Evolutionary conservation across 1,284 basidiomycete species (phyloP).

Genomic region (Ceratobasidium sp.): DNA sequence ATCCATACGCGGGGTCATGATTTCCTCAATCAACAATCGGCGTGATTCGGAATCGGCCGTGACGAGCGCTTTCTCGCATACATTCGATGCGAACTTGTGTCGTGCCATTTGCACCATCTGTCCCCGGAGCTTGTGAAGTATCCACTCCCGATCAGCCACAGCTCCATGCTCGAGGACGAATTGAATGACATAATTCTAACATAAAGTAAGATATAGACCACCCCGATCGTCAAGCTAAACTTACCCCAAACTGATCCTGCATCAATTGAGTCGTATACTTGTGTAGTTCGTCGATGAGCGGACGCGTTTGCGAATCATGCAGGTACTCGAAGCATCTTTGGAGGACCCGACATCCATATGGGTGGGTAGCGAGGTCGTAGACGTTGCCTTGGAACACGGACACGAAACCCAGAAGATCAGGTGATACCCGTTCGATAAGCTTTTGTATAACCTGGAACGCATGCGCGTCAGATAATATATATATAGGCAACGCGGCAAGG

Average conservation of each 20-base stretch:
- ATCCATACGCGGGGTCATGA: conserved; percentile 69
- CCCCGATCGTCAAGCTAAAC: conserved; percentile 47
- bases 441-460: conserved; percentile 75
- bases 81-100: conserved; percentile 97
- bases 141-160: conserved; percentile 68
- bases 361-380: conserved; percentile 83
- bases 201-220: conserved; percentile 35
- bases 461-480: conserved; percentile 1
- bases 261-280: conserved; percentile 72
- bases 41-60: conserved; percentile 69
- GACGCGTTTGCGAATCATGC: conserved; percentile 67
- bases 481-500: too few species aligned
- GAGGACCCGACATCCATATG: conserved; percentile 93
- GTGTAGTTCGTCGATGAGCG: conserved; percentile 85
- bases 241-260: conserved; percentile 86
- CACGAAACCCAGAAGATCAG: conserved; percentile 78
- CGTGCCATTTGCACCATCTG: conserved; percentile 79
- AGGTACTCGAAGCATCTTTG: conserved; percentile 92
- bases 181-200: conserved; percentile 92
- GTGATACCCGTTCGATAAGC: conserved; percentile 78
- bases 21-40: conserved; percentile 76
- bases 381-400: conserved; percentile 81
- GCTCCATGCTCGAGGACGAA: conserved; percentile 86
- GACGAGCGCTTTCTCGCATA: conserved; percentile 89
- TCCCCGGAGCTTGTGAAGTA: conserved; percentile 76